Conservation (phyloP, 148 eudicot species). For the Vaccinium macrocarpon region DNA sequence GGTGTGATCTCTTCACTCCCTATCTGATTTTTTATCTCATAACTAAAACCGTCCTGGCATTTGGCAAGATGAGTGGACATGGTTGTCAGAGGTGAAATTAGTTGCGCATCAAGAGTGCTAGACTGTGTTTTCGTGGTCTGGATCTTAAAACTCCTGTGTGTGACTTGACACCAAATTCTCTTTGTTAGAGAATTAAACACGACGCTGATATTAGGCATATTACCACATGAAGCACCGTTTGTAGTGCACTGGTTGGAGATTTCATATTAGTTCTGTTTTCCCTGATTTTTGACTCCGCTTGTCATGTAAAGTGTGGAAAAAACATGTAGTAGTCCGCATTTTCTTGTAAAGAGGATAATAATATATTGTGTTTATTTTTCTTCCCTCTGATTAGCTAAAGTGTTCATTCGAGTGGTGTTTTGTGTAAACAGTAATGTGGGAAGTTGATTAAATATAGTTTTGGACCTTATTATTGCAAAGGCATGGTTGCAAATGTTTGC, state of each 20-base stretch:
- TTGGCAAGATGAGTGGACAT: not conserved
- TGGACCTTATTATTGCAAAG: not conserved
- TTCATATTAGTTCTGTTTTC: not conserved
- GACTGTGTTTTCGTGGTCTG: not conserved
- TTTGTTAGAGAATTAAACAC: not conserved
- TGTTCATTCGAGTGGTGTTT: not conserved
- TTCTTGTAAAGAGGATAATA: not conserved
- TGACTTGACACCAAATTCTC: not conserved
- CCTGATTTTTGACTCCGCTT: not conserved
- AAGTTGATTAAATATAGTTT: not conserved
- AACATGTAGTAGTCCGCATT: not conserved
- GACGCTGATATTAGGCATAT: not conserved
- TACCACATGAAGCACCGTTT: not conserved
- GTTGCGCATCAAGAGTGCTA: not conserved
- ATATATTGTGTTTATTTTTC: not conserved
- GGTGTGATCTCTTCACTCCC: not conserved
- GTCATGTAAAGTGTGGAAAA: not conserved
- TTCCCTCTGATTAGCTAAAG: not conserved
- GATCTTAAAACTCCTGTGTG: not conserved
- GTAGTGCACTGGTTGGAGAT: not conserved
- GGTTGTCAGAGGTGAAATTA: not conserved
- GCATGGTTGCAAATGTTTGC: not conserved
- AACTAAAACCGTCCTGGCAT: not conserved
- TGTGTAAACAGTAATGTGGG: not conserved
- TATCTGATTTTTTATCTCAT: not conserved